Evolutionary conservation across 441 rosid genomes (phyloP).

Genomic region (Croton laevigatus): DNA sequence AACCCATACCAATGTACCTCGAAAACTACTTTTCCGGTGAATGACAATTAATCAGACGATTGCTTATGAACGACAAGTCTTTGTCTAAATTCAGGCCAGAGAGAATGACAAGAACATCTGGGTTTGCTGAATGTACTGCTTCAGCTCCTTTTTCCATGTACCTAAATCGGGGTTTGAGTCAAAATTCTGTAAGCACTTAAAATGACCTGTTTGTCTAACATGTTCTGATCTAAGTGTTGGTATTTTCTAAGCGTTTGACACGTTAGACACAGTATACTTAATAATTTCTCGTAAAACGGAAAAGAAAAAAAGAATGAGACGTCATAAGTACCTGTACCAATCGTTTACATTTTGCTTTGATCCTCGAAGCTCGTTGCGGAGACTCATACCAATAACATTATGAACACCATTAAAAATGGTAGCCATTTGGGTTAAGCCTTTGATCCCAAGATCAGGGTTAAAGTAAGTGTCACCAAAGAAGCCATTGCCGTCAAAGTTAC

Average conservation of each 20-base stretch:
- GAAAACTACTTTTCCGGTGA: slow-evolving; percentile 55
- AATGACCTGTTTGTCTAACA: no score
- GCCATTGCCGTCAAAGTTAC: slow-evolving; percentile 69
- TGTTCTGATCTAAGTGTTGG: no score
- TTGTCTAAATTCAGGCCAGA: slow-evolving; percentile 60
- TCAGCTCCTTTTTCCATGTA: slow-evolving; percentile 70
- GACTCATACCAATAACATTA: slow-evolving; percentile 71
- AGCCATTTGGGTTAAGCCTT: slow-evolving; percentile 63
- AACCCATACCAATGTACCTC: slow-evolving; percentile 77
- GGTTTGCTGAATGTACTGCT: slow-evolving; percentile 68
- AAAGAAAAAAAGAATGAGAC: not conserved
- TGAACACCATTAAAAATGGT: slow-evolving; percentile 46
- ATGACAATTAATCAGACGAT: slow-evolving; percentile 38
- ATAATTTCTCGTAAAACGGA: no score
- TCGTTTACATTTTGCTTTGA: slow-evolving; percentile 63
- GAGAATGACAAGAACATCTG: slow-evolving; percentile 63
- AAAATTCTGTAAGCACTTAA: no score
- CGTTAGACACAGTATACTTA: no score
- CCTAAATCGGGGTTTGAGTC: slow-evolving; percentile 22
- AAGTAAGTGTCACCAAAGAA: slow-evolving; percentile 81
- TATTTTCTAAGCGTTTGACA: no score
- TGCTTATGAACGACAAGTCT: slow-evolving; percentile 44
- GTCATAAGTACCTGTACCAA: slow-evolving; percentile 61
- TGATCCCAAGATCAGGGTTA: slow-evolving; percentile 64
- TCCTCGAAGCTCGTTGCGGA: slow-evolving; percentile 88